Percentiles rank a stretch among this genome's conserved stretches.
Conservation (phyloP, 352 stramenopile species). For the Pythium monospermum region DNA sequence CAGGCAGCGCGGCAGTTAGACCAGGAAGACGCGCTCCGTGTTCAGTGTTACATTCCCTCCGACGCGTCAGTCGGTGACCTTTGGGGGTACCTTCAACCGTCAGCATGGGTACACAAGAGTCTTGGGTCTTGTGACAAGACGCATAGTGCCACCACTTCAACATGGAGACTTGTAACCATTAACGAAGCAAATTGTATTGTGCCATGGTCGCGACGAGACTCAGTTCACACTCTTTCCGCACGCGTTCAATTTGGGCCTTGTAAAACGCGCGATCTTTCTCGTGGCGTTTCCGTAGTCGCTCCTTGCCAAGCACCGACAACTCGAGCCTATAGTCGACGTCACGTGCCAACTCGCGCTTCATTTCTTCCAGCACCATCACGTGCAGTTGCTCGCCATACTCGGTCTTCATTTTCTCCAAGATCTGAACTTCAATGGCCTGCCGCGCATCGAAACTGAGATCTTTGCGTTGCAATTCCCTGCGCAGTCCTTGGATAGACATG, state of each 20-base stretch:
- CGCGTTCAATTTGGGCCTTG: slow-evolving; percentile 53
- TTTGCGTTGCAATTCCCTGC: slow-evolving; percentile 37
- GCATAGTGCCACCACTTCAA: background rate
- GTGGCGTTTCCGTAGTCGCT: slow-evolving; percentile 49
- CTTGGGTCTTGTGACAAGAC: no score
- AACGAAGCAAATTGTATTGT: slow-evolving; percentile 72
- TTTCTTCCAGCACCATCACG: slow-evolving; percentile 47
- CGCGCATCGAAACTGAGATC: slow-evolving; percentile 31
- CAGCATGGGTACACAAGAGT: no score
- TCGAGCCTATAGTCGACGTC: slow-evolving; percentile 52
- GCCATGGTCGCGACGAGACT: slow-evolving; percentile 52
- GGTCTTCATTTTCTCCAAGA: slow-evolving; percentile 64
- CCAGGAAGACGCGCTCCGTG: no score
- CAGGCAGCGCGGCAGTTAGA: no score
- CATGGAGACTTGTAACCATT: background rate
- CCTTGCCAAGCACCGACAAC: slow-evolving; percentile 28
- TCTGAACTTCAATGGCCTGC: slow-evolving; percentile 35
- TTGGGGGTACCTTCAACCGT: no score
- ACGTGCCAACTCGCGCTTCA: slow-evolving; percentile 56
- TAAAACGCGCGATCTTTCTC: slow-evolving; percentile 48
- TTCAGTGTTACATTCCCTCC: no score
- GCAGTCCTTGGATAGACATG: slow-evolving; percentile 45
- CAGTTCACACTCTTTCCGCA: slow-evolving; percentile 62
- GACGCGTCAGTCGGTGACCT: no score
- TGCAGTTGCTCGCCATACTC: slow-evolving; percentile 52